Percentiles rank a stretch among this genome's conserved stretches.
phyloP scores from a whole-genome alignment of 2,329 filamentous ascomycete species.

The Salinomyces thailandicus region DNA sequence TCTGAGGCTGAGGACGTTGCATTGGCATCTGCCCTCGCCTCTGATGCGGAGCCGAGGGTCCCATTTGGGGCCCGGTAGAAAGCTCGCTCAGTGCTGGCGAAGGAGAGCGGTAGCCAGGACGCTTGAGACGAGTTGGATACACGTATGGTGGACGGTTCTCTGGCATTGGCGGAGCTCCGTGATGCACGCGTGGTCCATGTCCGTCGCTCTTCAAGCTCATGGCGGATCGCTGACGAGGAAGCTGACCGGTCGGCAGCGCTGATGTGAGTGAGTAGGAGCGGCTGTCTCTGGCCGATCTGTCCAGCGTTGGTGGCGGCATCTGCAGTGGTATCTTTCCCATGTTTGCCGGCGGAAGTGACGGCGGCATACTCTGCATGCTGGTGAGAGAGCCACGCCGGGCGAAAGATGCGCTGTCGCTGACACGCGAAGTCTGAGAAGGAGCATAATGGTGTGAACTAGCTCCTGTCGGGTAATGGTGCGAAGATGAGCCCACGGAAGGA shows the following conservation, averaged over 20 bases:
- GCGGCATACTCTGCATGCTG: slow-evolving; percentile 33
- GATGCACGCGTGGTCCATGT: slow-evolving; percentile 20
- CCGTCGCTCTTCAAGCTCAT: slow-evolving; percentile 35
- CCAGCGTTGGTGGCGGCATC: slow-evolving; percentile 13
- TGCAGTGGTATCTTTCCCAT: slow-evolving; percentile 13
- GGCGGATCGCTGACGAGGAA: slow-evolving; percentile 35
- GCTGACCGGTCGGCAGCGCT: slow-evolving; percentile 24
- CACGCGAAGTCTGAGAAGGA: slow-evolving; percentile 32
- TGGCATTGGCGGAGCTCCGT: slow-evolving; percentile 24
- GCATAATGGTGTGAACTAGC: slow-evolving; percentile 24
- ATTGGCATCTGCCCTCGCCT: slow-evolving; percentile 9
- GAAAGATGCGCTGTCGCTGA: slow-evolving; percentile 21
- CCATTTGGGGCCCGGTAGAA: slow-evolving; percentile 18
- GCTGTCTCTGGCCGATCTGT: slow-evolving; percentile 24
- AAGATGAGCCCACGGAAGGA: slow-evolving; percentile 24
- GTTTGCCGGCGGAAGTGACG: slow-evolving; percentile 25
- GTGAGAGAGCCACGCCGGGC: slow-evolving; percentile 30
- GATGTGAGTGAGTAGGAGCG: slow-evolving; percentile 35
- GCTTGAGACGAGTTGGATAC: slow-evolving; percentile 33
- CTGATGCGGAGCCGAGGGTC: slow-evolving; percentile 15
- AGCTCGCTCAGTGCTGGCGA: slow-evolving; percentile 37
- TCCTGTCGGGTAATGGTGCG: slow-evolving; percentile 20
- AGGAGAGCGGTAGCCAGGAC: slow-evolving; percentile 31
- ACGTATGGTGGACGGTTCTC: slow-evolving; percentile 30
- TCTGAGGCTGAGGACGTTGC: slow-evolving; percentile 18